These are phyloP conservation scores for Rosa multiflora DNA, from an alignment of 306 rosid species.

Conservation along the genomic window DNA sequence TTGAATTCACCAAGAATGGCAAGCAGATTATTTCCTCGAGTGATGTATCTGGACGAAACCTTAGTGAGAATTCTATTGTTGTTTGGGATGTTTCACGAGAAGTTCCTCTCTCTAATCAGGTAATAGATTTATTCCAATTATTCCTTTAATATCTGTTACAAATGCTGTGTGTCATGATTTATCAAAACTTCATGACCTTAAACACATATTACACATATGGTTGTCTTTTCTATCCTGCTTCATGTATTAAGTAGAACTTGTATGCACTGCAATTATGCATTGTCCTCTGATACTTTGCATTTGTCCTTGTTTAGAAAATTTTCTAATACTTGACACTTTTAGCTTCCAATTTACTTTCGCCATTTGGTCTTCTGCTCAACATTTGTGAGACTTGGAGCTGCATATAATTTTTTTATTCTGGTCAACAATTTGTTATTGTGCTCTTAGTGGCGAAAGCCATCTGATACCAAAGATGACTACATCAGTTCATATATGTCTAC, in stretches of 20 bases:
- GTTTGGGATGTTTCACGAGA: conserved; percentile 87
- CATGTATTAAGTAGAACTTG: neutral
- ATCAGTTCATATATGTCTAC: neutral
- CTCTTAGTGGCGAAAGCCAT: neutral
- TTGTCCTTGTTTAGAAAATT: neutral
- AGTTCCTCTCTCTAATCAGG: conserved; percentile 89
- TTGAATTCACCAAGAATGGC: conserved; percentile 62
- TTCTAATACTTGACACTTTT: neutral
- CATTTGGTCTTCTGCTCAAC: neutral
- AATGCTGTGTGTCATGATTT: neutral
- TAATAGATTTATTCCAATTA: conserved; percentile 28
- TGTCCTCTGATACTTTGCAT: conserved; percentile 1
- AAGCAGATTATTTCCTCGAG: conserved; percentile 80
- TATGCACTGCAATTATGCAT: neutral
- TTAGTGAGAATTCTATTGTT: conserved; percentile 74
- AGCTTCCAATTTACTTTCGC: neutral
- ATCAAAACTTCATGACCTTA: neutral
- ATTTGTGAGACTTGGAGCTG: conserved; percentile 5
- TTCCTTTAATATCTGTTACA: conserved; percentile 7
- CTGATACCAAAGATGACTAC: neutral
- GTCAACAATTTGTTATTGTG: neutral
- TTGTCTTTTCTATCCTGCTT: conserved; percentile 2
- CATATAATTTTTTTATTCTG: neutral
- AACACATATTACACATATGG: neutral
- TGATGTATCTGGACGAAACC: conserved; percentile 67